A percentile compares a stretch with the other conserved stretches of the same genome.
phyloP scores from a whole-genome alignment of 2,329 filamentous ascomycete species.

The Penicillium janthinellum region DNA sequence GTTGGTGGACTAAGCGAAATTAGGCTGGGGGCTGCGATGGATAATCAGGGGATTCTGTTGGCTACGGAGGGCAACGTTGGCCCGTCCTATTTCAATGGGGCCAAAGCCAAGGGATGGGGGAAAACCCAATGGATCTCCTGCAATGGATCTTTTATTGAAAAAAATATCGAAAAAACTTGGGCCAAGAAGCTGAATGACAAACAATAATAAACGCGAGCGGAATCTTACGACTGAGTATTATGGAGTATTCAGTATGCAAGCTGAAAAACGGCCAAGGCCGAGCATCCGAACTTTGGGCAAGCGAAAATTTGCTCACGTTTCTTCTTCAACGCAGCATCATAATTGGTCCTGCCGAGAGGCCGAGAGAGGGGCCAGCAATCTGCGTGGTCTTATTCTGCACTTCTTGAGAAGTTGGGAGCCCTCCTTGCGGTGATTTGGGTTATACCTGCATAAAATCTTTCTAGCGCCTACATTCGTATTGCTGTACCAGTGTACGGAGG shows the following conservation, averaged over 20 bases:
- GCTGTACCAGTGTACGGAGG: background rate
- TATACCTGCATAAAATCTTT: background rate
- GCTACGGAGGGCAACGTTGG: conserved; percentile 21
- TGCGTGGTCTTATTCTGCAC: background rate
- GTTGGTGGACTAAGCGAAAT: conserved; percentile 37
- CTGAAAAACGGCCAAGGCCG: background rate
- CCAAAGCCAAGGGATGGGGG: background rate
- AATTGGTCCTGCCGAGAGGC: too few species aligned
- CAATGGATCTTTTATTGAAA: conserved; percentile 15
- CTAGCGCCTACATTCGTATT: background rate
- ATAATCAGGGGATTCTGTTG: conserved; percentile 28
- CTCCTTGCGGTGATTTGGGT: background rate
- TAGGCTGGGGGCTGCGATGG: conserved; percentile 27
- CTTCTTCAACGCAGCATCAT: too few species aligned
- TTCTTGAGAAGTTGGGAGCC: background rate
- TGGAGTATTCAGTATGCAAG: background rate
- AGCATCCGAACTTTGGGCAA: background rate
- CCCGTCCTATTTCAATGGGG: background rate
- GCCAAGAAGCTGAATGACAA: background rate
- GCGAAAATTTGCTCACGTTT: background rate
- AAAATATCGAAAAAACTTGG: background rate
- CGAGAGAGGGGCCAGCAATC: too few species aligned
- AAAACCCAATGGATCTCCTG: conserved; percentile 21
- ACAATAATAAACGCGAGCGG: background rate
- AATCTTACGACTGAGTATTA: background rate